phyloP scores from a whole-genome alignment of 768 basidiomycete species.

The Lentinula sp. region DNA sequence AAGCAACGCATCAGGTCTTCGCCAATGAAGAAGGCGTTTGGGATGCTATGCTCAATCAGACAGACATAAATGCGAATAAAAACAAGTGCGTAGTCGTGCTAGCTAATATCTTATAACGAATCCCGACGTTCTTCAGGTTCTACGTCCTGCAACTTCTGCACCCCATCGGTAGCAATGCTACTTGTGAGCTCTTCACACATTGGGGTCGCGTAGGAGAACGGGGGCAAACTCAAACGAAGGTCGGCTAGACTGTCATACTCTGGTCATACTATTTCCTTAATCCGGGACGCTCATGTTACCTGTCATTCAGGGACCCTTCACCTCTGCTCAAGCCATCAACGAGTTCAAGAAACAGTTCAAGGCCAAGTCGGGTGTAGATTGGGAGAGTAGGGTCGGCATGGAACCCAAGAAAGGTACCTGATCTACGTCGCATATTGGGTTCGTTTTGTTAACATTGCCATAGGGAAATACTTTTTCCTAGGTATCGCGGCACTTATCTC shows the following conservation, averaged over 20 bases:
- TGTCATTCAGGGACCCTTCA: conserved; percentile 39
- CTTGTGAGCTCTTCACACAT: conserved; percentile 40
- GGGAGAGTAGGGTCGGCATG: conserved; percentile 49
- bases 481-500: conserved; percentile 25
- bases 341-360: conserved; percentile 62
- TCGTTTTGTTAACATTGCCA: background rate
- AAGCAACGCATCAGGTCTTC: conserved; percentile 51
- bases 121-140: conserved; percentile 29
- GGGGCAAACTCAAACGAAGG: conserved; percentile 45
- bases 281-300: background rate
- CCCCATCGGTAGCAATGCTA: conserved; percentile 30
- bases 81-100: conserved; percentile 38
- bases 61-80: conserved; percentile 49
- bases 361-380: conserved; percentile 40
- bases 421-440: background rate
- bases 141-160: conserved; percentile 56
- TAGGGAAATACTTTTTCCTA: conserved; percentile 59
- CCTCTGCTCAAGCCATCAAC: conserved; percentile 28
- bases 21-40: conserved; percentile 33
- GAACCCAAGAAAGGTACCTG: conserved; percentile 39
- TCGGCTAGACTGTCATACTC: conserved; percentile 10
- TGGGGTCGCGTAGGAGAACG: conserved; percentile 62
- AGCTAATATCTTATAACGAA: background rate
- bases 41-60: conserved; percentile 63
- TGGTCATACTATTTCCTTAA: background rate